phyloP scores from a whole-genome alignment of 2,329 filamentous ascomycete species.

The Lasiodiplodia sp. region DNA sequence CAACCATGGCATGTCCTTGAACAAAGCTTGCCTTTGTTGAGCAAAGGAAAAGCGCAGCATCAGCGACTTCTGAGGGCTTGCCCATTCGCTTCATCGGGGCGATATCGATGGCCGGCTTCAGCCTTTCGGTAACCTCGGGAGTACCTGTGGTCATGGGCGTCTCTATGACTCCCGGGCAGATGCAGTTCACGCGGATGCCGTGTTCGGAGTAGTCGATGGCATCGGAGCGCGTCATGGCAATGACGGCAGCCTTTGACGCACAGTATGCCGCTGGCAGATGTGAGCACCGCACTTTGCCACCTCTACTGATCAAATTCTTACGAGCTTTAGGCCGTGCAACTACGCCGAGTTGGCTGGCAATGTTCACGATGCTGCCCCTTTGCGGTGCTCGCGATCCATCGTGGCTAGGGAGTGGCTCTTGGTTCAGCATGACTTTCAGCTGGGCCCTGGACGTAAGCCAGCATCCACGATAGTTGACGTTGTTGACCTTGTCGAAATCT shows the following conservation, averaged over 20 bases:
- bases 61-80: constrained; percentile 61
- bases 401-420: constrained; percentile 59
- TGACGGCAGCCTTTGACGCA: constrained; percentile 65
- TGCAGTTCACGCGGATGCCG: constrained; percentile 64
- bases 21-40: constrained; percentile 63
- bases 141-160: constrained; percentile 48
- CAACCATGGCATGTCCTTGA: constrained; percentile 56
- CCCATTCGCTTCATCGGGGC: constrained; percentile 59
- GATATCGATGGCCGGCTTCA: constrained; percentile 50
- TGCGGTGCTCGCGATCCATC: constrained; percentile 48
- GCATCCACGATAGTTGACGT: constrained; percentile 64
- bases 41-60: constrained; percentile 60
- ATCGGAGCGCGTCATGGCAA: constrained; percentile 64
- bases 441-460: constrained; percentile 65
- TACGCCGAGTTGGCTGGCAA: constrained; percentile 61
- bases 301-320: constrained; percentile 37
- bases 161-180: constrained; percentile 61
- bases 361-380: constrained; percentile 61
- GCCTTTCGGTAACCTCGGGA: constrained; percentile 41
- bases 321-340: constrained; percentile 40
- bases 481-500: constrained; percentile 62
- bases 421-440: constrained; percentile 58
- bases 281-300: neutral
- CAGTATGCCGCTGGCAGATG: constrained; percentile 59
- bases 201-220: constrained; percentile 62